Conservation (phyloP, 176 grass and related monocot species). For the Oryza glumipatula region DNA sequence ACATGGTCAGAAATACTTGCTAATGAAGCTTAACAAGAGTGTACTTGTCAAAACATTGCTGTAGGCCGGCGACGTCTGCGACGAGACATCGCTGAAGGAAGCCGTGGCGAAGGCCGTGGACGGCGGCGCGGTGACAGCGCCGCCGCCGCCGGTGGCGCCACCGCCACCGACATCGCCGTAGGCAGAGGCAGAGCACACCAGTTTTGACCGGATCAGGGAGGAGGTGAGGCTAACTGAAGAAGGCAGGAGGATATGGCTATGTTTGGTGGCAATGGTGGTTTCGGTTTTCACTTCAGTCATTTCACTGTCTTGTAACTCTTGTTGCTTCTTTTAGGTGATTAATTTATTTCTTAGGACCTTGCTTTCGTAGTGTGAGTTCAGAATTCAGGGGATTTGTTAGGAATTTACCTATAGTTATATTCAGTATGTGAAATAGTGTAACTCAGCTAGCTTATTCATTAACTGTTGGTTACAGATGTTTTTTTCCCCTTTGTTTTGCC, state of each 20-base stretch:
- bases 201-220: slow-evolving; percentile 52
- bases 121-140: slow-evolving; percentile 28
- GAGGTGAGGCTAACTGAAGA: not conserved
- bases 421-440: not conserved
- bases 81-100: slow-evolving; percentile 67
- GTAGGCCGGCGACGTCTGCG: slow-evolving; percentile 45
- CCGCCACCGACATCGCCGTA: not conserved
- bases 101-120: slow-evolving; percentile 57
- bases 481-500: not conserved
- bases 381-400: not conserved
- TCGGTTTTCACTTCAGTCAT: not conserved
- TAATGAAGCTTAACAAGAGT: slow-evolving; percentile 25
- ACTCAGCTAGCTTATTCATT: not conserved
- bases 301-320: not conserved
- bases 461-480: not conserved
- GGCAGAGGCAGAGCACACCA: slow-evolving; percentile 34
- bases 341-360: not conserved
- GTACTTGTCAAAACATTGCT: slow-evolving; percentile 34
- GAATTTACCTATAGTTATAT: not conserved
- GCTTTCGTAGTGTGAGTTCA: not conserved
- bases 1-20: slow-evolving; percentile 39
- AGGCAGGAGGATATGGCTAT: not conserved
- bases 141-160: not conserved
- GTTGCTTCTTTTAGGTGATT: slow-evolving; percentile 9
- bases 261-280: not conserved